Evolutionary conservation across 2,329 filamentous ascomycete genomes (phyloP).

Genomic region (Exophiala oligosperma): DNA sequence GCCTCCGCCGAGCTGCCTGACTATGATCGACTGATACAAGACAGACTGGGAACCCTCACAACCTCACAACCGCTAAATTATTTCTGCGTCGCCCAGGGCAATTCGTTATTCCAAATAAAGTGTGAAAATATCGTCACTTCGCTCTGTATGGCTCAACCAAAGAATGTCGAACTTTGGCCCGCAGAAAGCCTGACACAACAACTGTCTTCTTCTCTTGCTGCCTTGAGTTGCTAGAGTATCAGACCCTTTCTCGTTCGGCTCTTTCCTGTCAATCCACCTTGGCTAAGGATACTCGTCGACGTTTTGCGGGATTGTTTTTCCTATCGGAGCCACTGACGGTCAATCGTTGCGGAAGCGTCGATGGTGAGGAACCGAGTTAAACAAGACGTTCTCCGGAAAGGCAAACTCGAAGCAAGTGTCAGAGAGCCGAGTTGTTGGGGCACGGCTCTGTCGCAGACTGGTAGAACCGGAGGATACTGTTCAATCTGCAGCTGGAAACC

Average conservation of each 20-base stretch:
- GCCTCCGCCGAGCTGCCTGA: neutral
- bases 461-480: neutral
- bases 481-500: neutral
- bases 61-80: neutral
- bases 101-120: neutral
- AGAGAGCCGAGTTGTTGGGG: neutral
- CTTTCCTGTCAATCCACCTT: neutral
- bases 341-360: too few species aligned
- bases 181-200: neutral
- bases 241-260: neutral
- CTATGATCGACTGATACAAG: neutral
- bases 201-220: neutral
- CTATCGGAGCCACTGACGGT: neutral
- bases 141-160: neutral
- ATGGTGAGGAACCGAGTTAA: too few species aligned
- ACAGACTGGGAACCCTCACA: neutral
- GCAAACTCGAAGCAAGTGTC: neutral
- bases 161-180: neutral
- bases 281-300: too few species aligned
- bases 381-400: neutral
- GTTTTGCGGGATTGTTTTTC: neutral
- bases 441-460: neutral
- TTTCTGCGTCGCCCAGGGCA: neutral
- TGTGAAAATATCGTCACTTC: neutral
- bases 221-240: neutral